A percentile compares a stretch with the other conserved stretches of the same genome.
These are phyloP conservation scores for Fraxinus greggii DNA, from an alignment of 305 asterid genomes.

Conservation along the genomic window DNA sequence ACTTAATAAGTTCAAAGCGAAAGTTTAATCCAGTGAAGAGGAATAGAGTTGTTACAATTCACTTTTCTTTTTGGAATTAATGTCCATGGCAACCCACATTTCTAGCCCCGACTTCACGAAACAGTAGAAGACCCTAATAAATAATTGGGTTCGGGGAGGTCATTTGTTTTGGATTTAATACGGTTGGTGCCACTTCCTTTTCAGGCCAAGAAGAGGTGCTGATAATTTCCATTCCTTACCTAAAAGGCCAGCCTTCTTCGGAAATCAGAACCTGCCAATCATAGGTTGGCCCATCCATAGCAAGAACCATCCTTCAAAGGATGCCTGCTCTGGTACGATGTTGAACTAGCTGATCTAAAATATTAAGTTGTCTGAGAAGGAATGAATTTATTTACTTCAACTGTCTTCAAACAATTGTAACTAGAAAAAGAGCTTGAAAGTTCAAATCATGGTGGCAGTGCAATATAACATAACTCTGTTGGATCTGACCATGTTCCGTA, in stretches of 20 bases:
- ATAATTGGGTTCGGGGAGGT: not conserved
- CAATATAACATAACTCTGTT: not conserved
- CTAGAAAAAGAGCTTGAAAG: not conserved
- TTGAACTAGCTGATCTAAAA: not conserved
- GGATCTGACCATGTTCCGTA: not conserved
- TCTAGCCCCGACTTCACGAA: not conserved
- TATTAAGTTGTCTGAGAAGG: not conserved
- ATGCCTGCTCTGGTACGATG: not conserved
- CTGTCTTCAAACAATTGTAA: not conserved
- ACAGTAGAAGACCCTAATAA: not conserved
- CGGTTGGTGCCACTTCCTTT: not conserved
- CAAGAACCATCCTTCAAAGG: not conserved
- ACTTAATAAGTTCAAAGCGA: not conserved
- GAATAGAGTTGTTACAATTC: not conserved
- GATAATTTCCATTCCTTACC: not conserved
- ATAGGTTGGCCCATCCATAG: not conserved
- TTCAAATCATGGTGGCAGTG: not conserved
- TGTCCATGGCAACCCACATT: not conserved
- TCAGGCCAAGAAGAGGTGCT: not conserved
- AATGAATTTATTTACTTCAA: not conserved
- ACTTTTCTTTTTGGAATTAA: not conserved
- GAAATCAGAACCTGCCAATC: not conserved
- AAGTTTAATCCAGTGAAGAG: not conserved
- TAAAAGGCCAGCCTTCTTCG: not conserved
- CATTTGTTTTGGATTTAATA: not conserved